Conservation (phyloP, 2,329 filamentous ascomycete genomes). For the Fusarium liriodendri region DNA sequence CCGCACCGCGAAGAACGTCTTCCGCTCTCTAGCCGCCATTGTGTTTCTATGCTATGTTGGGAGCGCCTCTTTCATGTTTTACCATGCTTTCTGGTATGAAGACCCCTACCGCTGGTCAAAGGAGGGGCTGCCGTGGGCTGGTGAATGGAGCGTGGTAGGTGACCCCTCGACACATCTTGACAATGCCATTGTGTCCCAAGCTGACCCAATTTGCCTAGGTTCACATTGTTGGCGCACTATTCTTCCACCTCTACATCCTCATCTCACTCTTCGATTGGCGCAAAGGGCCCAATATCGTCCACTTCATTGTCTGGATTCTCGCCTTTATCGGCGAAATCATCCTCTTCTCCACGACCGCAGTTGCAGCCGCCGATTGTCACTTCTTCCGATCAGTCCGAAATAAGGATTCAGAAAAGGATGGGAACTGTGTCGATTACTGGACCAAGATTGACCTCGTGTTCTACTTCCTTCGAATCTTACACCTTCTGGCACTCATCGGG, state of each 20-base stretch:
- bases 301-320: constrained; percentile 82
- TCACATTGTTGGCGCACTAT: constrained; percentile 85
- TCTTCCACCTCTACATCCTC: constrained; percentile 86
- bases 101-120: constrained; percentile 53
- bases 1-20: constrained; percentile 74
- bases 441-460: constrained; percentile 70
- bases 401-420: constrained; percentile 40
- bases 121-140: constrained; percentile 75
- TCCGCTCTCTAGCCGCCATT: constrained; percentile 79
- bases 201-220: constrained; percentile 66
- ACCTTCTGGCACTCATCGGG: constrained; percentile 71
- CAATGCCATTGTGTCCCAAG: constrained; percentile 15
- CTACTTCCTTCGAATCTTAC: constrained; percentile 74
- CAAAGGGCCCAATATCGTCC: constrained; percentile 82
- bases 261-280: constrained; percentile 88
- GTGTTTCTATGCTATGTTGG: constrained; percentile 80
- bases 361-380: constrained; percentile 76
- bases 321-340: constrained; percentile 78
- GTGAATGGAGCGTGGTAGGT: constrained; percentile 80
- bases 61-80: constrained; percentile 78
- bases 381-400: constrained; percentile 59
- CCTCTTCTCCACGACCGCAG: constrained; percentile 76
- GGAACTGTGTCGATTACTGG: constrained; percentile 53
- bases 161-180: constrained; percentile 8
- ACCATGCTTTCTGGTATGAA: constrained; percentile 72